Base-by-base conservation (phyloP, 495 filamentous ascomycete species). In the Penicillium simplicissimum region DNA sequence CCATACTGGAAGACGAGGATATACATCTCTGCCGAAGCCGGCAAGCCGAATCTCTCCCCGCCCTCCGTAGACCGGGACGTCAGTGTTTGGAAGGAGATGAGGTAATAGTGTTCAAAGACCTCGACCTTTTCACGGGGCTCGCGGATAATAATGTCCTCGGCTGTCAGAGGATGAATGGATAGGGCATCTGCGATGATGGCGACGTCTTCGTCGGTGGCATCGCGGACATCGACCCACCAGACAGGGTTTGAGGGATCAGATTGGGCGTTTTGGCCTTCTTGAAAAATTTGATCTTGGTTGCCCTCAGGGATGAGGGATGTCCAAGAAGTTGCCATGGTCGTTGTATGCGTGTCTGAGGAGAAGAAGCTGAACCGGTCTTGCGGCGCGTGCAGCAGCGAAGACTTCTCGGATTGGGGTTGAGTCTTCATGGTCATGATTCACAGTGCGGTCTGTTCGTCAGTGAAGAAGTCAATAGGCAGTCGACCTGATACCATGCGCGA, bases 61-160 rank as follows among this genome's bases (percentile, higher is more conserved):
- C 87, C 72, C 55, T 90, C 87, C 40, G 74, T 84, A 5, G 82
- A 75, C 52, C 84, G 83, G 47, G 90, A 85, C 31, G 85, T 75
- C 48, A 97, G 92, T 0, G 91, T 95, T 43, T 92, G 88, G 78
- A 97, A 96, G 60, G 89, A 94, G 40, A 96, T 90, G 61, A 98
- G 91, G 70, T 98, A 98, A 78, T 98, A 98, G 25, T 89, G 87
- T 21, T 87, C 85, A 74, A 96, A 97, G 23, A 97, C 87, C 69
- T 98, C 94, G 34, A 98, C 94, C 77, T 98, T 97, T 76, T 97
- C 95, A 10, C 94, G 89, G 2, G 92, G 84, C 73, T 98, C 94
- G 60, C 94, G 92, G 4, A 88, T 92, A 11, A 84, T 86, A 58
- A 98, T 94, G 75, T 97, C 94, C 75, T 98, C 94, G 2, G 88